These are phyloP conservation scores for Ganoderma sinense DNA, from an alignment of 1,284 basidiomycete genomes.

Conservation along the genomic window DNA sequence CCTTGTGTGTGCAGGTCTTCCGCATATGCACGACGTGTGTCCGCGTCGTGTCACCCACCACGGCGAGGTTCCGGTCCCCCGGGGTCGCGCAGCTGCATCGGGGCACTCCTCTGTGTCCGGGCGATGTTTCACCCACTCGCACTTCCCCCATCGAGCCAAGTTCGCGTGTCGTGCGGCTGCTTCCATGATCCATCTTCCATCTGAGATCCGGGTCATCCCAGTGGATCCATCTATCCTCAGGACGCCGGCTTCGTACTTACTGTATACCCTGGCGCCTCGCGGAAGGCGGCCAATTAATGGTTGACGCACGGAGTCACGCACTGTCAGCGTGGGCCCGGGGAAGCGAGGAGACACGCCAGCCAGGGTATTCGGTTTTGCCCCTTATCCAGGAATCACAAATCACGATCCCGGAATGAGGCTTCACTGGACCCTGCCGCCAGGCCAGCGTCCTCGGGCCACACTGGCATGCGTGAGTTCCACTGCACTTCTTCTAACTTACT, in stretches of 20 bases:
- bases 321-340: neutral
- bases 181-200: conserved; percentile 2
- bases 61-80: neutral
- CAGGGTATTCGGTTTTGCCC: neutral
- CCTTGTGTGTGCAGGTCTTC: neutral
- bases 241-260: too few species aligned
- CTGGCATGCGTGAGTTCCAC: too few species aligned
- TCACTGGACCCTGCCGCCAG: too few species aligned
- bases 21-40: neutral
- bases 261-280: neutral
- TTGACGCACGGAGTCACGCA: too few species aligned
- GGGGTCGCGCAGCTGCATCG: neutral
- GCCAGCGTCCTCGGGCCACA: too few species aligned
- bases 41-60: neutral
- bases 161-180: neutral
- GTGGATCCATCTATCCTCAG: too few species aligned
- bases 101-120: neutral
- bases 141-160: neutral
- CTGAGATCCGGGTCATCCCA: neutral
- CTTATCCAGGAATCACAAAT: neutral
- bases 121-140: neutral
- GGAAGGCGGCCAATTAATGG: neutral
- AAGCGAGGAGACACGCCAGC: neutral
- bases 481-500: too few species aligned
- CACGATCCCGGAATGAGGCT: too few species aligned